Evolutionary conservation across 176 grass and related monocot genomes (phyloP).

Genomic region (Saccharum officinarum): DNA sequence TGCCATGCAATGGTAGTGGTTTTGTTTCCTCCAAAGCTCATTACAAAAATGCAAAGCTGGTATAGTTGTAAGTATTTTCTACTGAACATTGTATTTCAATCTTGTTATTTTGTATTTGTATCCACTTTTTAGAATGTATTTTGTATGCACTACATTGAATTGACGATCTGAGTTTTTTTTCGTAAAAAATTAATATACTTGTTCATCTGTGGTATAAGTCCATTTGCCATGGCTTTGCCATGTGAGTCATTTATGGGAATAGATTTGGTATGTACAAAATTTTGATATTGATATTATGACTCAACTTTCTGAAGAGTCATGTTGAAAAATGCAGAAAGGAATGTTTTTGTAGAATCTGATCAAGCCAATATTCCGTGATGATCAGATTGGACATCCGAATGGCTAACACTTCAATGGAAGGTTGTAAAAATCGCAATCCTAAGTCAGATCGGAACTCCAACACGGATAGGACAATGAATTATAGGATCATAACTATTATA

Average conservation of each 20-base stretch:
- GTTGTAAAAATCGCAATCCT: not conserved
- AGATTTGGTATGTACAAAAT: not conserved
- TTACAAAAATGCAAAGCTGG: not conserved
- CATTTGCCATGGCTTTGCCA: not conserved
- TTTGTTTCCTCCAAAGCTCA: not conserved
- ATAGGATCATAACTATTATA: not conserved
- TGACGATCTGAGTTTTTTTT: not conserved
- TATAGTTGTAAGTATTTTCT: not conserved
- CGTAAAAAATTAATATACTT: not conserved
- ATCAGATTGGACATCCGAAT: not conserved
- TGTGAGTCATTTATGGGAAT: not conserved
- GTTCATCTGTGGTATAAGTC: not conserved
- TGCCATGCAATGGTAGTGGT: not conserved
- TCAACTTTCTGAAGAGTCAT: not conserved
- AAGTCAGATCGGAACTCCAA: not conserved
- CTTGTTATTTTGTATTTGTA: not conserved
- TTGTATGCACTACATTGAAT: not conserved
- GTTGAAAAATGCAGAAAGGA: not conserved
- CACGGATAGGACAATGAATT: not conserved
- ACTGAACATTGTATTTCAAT: not conserved
- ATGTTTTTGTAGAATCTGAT: not conserved
- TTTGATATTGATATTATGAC: not conserved
- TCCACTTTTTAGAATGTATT: not conserved
- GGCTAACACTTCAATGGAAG: not conserved
- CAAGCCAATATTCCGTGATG: not conserved